Base-by-base conservation (phyloP, 352 stramenopile species). In the Globisporangium takayamanum region DNA sequence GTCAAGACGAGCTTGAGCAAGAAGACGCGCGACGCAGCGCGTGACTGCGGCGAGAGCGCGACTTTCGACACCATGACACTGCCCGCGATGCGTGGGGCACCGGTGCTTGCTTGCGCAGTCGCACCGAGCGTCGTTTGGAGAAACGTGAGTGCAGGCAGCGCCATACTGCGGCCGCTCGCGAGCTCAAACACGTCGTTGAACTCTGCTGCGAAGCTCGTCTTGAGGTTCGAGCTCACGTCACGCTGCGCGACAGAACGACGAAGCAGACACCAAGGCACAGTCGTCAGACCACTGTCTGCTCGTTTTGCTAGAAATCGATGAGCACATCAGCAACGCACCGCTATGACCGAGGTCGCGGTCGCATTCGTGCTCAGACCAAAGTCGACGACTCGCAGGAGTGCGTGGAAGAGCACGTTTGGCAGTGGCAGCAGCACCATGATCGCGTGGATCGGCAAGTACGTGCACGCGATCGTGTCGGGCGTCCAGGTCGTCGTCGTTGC, bases 101-200 rank as follows among this genome's bases (percentile, higher is more conserved):
- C 61, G 0, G 57, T 25, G 18, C 60, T 58, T 37, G 66, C 44
- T 25, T 55, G 48, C 61, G 62, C 22, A 53, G 60, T 49, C 49
- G 68, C 55, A 33, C 69, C 56, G 11, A 92, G 48, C 0, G 76
- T 87, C 12, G 57, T 68, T 39, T 80, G 66, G 18, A 91, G 54
- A 53, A 80, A 74, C 28, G 74, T 51, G 30, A 93, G 70, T 22
- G 65, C 73, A 5, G 75, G 79, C 7, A 90, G 52, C 7, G 61
- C 3, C 42, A 78, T 66, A 16, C 72, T 69, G 1, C 76, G 76
- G 6, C 70, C 67, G 42, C 60, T 52, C 18, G 84, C 80, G 16
- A 93, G 62, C 42, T 89, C 81, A 58, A 93, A 91, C 41, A 93
- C 67, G 65, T 93, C 84, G 3, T 80, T 67, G 59, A 87, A 91